Evolutionary conservation across 31 red algal species (phyloP).

Genomic region (Endocladia muricata): DNA sequence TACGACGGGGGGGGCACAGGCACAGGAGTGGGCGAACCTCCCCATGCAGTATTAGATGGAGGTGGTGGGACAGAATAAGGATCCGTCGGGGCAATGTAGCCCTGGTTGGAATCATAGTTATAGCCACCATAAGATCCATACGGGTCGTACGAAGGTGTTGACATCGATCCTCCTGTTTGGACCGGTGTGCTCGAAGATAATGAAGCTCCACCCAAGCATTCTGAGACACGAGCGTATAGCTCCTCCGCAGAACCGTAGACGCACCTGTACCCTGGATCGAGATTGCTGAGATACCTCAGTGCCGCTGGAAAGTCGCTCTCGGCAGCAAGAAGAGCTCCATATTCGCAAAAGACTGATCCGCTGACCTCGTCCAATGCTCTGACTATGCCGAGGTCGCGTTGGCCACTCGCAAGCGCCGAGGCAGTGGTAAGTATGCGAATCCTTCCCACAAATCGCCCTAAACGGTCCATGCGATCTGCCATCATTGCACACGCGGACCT

Average conservation of each 20-base stretch:
- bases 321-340: conserved; percentile 54
- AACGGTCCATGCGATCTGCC: conserved; percentile 34
- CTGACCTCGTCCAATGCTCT: conserved; percentile 59
- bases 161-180: background rate
- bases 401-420: conserved; percentile 32
- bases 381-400: conserved; percentile 67
- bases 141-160: background rate
- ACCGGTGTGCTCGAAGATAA: no score
- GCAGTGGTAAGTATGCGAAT: conserved; percentile 61
- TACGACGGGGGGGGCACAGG: background rate
- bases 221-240: conserved; percentile 41
- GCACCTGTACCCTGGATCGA: conserved; percentile 54
- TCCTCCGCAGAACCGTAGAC: conserved; percentile 49
- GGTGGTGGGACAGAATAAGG: no score
- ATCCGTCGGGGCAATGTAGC: no score
- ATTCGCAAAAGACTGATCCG: conserved; percentile 65
- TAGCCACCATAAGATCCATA: background rate
- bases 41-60: no score
- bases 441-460: conserved; percentile 43
- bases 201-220: conserved; percentile 20
- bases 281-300: conserved; percentile 56
- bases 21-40: background rate
- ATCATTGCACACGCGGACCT: conserved; percentile 45
- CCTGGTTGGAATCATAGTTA: no score
- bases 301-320: conserved; percentile 52